Conservation (phyloP, 2,329 filamentous ascomycete genomes). For the Fusarium tjaetaba region DNA sequence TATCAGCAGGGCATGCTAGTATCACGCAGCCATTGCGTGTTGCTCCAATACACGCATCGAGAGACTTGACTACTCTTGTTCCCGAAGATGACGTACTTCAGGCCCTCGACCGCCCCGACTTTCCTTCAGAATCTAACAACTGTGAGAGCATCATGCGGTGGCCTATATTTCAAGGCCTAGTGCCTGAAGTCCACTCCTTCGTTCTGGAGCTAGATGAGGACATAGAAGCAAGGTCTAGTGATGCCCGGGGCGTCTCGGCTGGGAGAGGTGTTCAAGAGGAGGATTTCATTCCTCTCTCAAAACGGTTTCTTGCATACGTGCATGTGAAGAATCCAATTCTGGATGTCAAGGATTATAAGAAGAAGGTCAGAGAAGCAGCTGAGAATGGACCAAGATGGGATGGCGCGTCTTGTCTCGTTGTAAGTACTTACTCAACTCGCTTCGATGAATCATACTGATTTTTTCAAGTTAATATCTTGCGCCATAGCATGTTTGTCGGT, state of each 20-base stretch:
- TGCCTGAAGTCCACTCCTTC: background rate
- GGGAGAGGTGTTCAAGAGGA: background rate
- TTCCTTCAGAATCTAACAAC: background rate
- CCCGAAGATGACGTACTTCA: background rate
- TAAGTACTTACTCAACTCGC: rapidly evolving
- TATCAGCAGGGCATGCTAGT: rapidly evolving
- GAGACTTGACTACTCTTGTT: background rate
- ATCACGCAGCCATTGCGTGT: background rate
- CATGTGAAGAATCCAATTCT: background rate
- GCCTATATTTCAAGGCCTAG: background rate
- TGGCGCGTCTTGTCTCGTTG: background rate
- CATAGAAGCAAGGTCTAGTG: background rate
- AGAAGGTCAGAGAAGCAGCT: background rate
- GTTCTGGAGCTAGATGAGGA: background rate
- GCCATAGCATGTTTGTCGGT: background rate
- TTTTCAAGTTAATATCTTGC: background rate
- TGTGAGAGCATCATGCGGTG: background rate
- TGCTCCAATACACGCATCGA: background rate
- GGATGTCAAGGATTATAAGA: background rate
- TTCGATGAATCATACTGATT: background rate
- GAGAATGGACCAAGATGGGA: background rate
- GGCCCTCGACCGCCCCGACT: background rate
- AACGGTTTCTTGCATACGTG: background rate
- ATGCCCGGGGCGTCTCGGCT: background rate
- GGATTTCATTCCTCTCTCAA: background rate